Conservation (phyloP, 73 alveolate genomes). For the Paramecium octaurelia region DNA sequence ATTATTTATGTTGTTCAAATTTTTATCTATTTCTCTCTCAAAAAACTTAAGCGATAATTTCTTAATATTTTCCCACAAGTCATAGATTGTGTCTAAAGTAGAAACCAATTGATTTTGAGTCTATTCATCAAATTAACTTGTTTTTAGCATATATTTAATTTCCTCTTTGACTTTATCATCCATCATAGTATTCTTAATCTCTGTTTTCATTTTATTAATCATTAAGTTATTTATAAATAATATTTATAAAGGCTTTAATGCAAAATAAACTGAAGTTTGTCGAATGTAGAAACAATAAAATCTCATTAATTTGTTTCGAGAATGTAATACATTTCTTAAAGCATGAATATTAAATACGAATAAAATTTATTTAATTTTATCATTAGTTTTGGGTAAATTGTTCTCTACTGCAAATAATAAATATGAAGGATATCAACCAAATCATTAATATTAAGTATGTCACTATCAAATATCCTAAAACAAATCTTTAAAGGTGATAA, state of each 20-base stretch:
- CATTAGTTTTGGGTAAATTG: background rate
- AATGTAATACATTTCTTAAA: background rate
- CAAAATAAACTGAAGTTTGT: background rate
- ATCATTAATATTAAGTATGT: background rate
- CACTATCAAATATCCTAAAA: background rate
- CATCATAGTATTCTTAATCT: too few species aligned
- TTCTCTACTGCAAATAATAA: background rate
- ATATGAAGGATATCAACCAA: conserved; percentile 3
- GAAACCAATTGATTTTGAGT: background rate
- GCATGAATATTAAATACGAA: background rate
- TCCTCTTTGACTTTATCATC: background rate
- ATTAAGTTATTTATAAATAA: too few species aligned
- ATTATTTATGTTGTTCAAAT: background rate
- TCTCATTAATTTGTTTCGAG: background rate
- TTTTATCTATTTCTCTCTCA: background rate
- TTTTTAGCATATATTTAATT: background rate
- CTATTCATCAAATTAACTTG: background rate
- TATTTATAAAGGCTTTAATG: background rate
- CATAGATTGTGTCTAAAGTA: background rate
- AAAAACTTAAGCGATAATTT: background rate
- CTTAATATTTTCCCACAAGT: background rate
- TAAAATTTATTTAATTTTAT: background rate
- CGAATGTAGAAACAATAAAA: too few species aligned
- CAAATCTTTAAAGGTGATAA: background rate
- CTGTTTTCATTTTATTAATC: too few species aligned